Percentiles rank a stretch among this genome's conserved stretches.
Evolutionary conservation across 108 stramenopile genomes (phyloP).

Genomic region (Nitzschia sp.): DNA sequence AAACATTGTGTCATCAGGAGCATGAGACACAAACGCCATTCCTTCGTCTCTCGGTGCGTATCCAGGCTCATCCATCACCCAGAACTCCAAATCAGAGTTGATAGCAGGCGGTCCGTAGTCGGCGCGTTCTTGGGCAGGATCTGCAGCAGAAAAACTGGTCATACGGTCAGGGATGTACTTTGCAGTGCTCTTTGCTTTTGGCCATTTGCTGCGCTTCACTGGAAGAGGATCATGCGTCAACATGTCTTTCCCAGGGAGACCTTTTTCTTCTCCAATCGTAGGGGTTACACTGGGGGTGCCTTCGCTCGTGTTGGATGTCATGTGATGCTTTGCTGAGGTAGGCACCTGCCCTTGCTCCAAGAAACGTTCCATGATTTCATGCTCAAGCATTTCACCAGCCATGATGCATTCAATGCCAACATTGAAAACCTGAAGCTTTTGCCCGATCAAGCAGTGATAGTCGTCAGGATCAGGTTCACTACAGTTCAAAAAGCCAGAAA

Average conservation of each 20-base stretch:
- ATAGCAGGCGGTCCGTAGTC: slow-evolving; percentile 40
- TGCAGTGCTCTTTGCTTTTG: not conserved
- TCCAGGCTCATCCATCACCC: slow-evolving; percentile 47
- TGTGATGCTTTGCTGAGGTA: not conserved
- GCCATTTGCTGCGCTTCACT: slow-evolving; percentile 4
- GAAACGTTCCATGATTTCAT: slow-evolving; percentile 38
- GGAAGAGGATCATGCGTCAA: not conserved
- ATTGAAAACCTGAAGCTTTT: slow-evolving; percentile 85
- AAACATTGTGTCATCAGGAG: slow-evolving; percentile 17
- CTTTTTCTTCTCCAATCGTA: not conserved
- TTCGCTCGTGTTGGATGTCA: not conserved
- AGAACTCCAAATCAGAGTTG: slow-evolving; percentile 41
- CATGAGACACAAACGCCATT: slow-evolving; percentile 9
- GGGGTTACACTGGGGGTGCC: not conserved
- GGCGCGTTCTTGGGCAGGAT: not conserved
- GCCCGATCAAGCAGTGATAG: slow-evolving; percentile 74
- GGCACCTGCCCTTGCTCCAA: slow-evolving; percentile 33
- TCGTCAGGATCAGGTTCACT: slow-evolving; percentile 73
- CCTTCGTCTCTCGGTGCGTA: slow-evolving; percentile 27
- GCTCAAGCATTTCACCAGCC: slow-evolving; percentile 47
- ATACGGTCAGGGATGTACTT: not conserved
- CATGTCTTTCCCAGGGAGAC: not conserved
- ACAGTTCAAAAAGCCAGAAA: slow-evolving; percentile 43
- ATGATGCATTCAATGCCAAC: slow-evolving; percentile 75
- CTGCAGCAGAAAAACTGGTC: not conserved